Base-by-base conservation (phyloP, 2,329 filamentous ascomycete genomes). In the Clarireedia homoeocarpa region DNA sequence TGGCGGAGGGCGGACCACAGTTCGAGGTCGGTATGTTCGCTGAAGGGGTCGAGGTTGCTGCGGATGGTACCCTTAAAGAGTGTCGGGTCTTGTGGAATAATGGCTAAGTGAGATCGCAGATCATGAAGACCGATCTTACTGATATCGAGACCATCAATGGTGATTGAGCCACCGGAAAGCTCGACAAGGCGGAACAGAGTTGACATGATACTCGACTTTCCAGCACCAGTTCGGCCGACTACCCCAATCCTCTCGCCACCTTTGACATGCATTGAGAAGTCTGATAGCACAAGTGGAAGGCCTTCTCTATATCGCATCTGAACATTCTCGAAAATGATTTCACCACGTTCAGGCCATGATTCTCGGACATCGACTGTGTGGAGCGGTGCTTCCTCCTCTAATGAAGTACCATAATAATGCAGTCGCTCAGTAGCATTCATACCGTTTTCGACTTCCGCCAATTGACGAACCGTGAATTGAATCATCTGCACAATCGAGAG, bases 341-440 rank as follows among this genome's bases (percentile, higher is more conserved):
- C 88, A 27, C 92, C 94, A 63, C 83, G 83, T 66, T 95, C 85
- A 0, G 94, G 94, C 94, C 94, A 99, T 20, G 78, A 79, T 1
- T 82, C 74, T 17, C 83, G 81, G 3, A 96, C 82, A 5, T 91
- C 82, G 49, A 85, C 70, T 44, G 89, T 85, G 65, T 91, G 88
- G 1, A 91, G 77, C 0, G 91, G 89, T 0, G 92, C 89, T 71
- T 97, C 94, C 68, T 96, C 87, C 61, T 95, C 91, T 4, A 99
- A 80, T 63, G 89, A 73, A 0, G 83, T 89, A 54, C 89, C 91
- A 69, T 97, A 97, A 74, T 95, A 90, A 69, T 91, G 84, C 36
- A 97, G 77, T 50, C 94, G 86, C 73, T 97, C 92, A 0, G 95
- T 94, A 0, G 91, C 86, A 70, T 96, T 97, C 92, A 97, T 97